These are phyloP conservation scores for Pseudogymnoascus pannorum DNA, from an alignment of 2,329 filamentous ascomycete species.

Conservation along the genomic window DNA sequence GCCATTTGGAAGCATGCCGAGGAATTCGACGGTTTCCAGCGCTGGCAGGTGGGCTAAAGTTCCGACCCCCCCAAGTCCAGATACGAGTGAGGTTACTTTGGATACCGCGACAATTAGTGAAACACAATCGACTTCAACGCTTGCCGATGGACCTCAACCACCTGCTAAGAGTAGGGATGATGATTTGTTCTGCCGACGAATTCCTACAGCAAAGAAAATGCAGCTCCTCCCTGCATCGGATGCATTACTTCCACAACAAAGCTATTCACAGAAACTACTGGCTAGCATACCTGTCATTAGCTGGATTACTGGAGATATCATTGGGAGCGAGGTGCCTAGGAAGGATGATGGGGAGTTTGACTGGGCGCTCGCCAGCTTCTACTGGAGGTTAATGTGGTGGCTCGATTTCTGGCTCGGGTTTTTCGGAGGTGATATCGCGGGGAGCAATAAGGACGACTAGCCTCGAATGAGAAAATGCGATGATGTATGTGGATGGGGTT, in stretches of 20 bases:
- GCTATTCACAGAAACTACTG: slow-evolving; percentile 55
- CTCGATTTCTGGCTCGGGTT: slow-evolving; percentile 51
- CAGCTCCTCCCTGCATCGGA: slow-evolving; percentile 61
- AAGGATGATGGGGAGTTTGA: slow-evolving; percentile 72
- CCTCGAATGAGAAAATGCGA: background rate
- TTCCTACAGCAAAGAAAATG: slow-evolving; percentile 59
- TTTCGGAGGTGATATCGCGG: slow-evolving; percentile 52
- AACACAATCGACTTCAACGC: slow-evolving; percentile 22
- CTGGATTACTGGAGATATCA: slow-evolving; percentile 65
- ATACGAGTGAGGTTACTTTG: slow-evolving; percentile 37
- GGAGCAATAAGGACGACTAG: slow-evolving; percentile 52
- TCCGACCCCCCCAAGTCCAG: background rate
- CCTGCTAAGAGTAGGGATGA: slow-evolving; percentile 27
- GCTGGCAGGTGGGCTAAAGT: background rate
- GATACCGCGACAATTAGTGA: slow-evolving; percentile 44
- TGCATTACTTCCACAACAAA: slow-evolving; percentile 62
- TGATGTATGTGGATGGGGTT: background rate
- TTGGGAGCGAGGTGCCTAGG: slow-evolving; percentile 67
- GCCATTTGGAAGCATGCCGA: slow-evolving; percentile 3
- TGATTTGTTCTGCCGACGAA: slow-evolving; percentile 49
- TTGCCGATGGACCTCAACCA: slow-evolving; percentile 15
- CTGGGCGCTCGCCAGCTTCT: slow-evolving; percentile 58
- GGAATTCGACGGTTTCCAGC: background rate
- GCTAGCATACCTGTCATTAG: slow-evolving; percentile 61
- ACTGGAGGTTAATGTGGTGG: slow-evolving; percentile 61